Percentiles rank a stretch among this genome's conserved stretches.
Conservation (phyloP, 345 rosid species). For the Firmiana major region DNA sequence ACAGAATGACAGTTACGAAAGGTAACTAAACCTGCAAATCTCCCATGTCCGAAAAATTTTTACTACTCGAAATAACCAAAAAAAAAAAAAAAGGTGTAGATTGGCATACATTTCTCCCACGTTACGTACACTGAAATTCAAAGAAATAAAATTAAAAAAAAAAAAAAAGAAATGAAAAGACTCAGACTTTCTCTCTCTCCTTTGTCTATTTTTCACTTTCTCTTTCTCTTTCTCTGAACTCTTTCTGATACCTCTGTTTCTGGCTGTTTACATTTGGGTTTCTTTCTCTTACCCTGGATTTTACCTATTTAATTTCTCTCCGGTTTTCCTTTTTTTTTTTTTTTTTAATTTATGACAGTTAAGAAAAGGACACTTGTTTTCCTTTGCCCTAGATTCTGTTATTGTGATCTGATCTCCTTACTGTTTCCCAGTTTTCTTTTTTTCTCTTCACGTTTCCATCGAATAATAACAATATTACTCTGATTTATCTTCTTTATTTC, state of each 20-base stretch:
- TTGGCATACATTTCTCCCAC: too few species aligned
- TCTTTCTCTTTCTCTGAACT: neutral
- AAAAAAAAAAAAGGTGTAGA: neutral
- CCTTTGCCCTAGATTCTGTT: conserved; percentile 24
- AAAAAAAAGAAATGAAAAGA: neutral
- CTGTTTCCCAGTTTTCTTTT: conserved; percentile 2
- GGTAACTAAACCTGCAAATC: neutral
- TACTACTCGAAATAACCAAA: neutral
- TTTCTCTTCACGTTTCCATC: neutral
- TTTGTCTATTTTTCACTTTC: neutral
- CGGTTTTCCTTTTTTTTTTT: neutral
- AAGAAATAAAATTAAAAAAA: neutral
- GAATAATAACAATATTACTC: neutral
- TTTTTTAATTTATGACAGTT: neutral
- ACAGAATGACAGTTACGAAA: conserved; percentile 4
- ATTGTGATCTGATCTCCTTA: conserved; percentile 18
- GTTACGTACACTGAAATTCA: too few species aligned
- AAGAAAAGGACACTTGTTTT: conserved; percentile 19
- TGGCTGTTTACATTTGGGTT: neutral
- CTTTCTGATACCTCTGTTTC: conserved; percentile 3
- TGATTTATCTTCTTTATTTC: neutral
- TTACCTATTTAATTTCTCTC: too few species aligned
- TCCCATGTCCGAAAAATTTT: neutral
- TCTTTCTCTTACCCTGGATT: neutral
- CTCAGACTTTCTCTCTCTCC: neutral